These are phyloP conservation scores for Alloteropsis semialata DNA, from an alignment of 176 grass and related monocot genomes.

Conservation along the genomic window DNA sequence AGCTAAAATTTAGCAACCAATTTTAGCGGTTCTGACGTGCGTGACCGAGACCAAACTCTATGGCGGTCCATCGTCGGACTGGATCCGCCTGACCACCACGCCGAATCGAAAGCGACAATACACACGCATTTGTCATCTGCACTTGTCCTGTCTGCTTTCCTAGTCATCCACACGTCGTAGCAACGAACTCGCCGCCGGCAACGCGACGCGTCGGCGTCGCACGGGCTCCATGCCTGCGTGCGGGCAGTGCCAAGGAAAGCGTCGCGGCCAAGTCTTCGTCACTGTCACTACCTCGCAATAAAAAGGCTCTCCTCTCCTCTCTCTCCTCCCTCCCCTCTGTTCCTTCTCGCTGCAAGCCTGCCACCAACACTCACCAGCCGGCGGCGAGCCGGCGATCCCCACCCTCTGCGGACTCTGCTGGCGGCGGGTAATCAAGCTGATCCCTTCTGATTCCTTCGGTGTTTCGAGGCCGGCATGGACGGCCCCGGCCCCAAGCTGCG, in stretches of 20 bases:
- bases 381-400: neutral
- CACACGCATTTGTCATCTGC: neutral
- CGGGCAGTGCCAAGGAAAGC: neutral
- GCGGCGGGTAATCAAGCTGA: too few species aligned
- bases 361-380: neutral
- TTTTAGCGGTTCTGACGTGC: too few species aligned
- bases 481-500: neutral
- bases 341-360: neutral
- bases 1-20: too few species aligned
- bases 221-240: neutral
- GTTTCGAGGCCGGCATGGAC: neutral
- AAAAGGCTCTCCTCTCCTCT: neutral
- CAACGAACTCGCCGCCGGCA: neutral
- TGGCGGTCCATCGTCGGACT: neutral
- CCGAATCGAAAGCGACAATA: neutral
- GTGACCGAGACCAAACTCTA: too few species aligned
- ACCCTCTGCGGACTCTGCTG: neutral
- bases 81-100: neutral
- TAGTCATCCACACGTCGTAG: neutral
- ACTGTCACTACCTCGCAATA: neutral
- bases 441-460: neutral
- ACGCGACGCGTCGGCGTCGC: neutral
- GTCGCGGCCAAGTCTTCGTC: neutral
- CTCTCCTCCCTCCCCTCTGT: neutral
- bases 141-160: neutral